Evolutionary conservation across 305 asterid genomes (phyloP), one percentile per base, ranked within the genome.

Genomic region (Solanum hybrid): DNA sequence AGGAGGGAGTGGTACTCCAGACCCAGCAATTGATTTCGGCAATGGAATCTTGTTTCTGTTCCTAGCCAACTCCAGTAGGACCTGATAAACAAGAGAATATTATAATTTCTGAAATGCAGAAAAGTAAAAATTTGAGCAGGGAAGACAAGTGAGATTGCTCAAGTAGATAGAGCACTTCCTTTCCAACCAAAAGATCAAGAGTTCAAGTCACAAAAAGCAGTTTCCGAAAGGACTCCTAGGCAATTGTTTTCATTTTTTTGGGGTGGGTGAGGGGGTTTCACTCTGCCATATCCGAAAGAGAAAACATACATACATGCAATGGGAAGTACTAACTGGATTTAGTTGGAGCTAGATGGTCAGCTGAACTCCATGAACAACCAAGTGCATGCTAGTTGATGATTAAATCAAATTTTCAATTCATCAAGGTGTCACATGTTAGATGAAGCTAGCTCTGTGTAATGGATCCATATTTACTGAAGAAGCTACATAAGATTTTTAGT

Each of bases 61-160:
- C 91, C 95, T 92, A 76, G 99, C 99, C 91, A 97, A 92, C 93
- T 97, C 99, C 88, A 96, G 90, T 24, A 97, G 94, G 91, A 95
- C 98, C 99, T 93, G 91, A 77, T 78, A n/a, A 60, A 69, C 56
- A 88, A 26, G 72, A 27, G n/a, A 13, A 29, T 56, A 36, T 72
- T 24, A 51, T 31, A 19, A 31, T 84, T 84, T 45, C 40, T 45
- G 72, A 82, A 81, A 82, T 42, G 36, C 69, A 38, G 38, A 82
- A 42, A 36, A 27, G 27, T 42, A 26, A 80, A 5, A 82, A 42
- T 0, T 42, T 27, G 87, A 42, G 72, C 87, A 8, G 72, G 15
- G 72, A 27, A 29, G 15, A 82, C 6, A 27, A 82, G 38, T 42
- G 38, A 42, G 37, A 51, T 81, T 81, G 37, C 38, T 9, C 27